These are phyloP conservation scores for Syzygium grande DNA, from an alignment of 345 rosid species.

Conservation along the genomic window DNA sequence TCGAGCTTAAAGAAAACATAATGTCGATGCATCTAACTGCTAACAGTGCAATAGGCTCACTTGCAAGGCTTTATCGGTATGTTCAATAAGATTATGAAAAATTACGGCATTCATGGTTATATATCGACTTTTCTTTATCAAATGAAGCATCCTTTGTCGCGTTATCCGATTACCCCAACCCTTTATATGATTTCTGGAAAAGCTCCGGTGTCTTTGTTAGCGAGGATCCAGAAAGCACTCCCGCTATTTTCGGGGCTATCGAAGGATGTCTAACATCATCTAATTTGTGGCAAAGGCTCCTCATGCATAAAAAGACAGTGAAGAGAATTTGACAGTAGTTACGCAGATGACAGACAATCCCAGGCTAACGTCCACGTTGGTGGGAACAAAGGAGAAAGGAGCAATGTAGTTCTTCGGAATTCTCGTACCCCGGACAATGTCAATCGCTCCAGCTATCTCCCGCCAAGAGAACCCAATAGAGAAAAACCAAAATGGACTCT, in stretches of 20 bases:
- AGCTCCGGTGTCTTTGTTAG: not conserved
- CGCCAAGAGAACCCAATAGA: not conserved
- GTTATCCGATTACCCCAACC: not conserved
- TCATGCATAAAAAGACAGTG: not conserved
- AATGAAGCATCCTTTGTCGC: not conserved
- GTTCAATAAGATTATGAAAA: not conserved
- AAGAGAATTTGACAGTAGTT: not conserved
- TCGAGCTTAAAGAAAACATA: not conserved
- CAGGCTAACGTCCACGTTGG: not conserved
- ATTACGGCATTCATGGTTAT: not conserved
- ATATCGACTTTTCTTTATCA: not conserved
- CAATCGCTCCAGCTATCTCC: not conserved
- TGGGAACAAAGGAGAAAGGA: not conserved
- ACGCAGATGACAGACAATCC: not conserved
- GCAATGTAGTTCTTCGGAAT: not conserved
- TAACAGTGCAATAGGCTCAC: not conserved
- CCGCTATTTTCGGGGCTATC: not conserved
- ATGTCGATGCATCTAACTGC: not conserved
- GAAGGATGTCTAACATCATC: not conserved
- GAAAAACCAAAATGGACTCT: not conserved
- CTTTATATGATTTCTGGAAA: not conserved
- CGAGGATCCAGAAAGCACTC: not conserved
- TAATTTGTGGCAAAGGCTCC: not conserved
- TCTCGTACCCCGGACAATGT: not conserved
- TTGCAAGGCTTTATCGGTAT: not conserved